Percentiles rank a stretch among this genome's conserved stretches.
These are phyloP conservation scores for Bruguiera hainesii DNA, from an alignment of 441 rosid genomes.

Conservation along the genomic window DNA sequence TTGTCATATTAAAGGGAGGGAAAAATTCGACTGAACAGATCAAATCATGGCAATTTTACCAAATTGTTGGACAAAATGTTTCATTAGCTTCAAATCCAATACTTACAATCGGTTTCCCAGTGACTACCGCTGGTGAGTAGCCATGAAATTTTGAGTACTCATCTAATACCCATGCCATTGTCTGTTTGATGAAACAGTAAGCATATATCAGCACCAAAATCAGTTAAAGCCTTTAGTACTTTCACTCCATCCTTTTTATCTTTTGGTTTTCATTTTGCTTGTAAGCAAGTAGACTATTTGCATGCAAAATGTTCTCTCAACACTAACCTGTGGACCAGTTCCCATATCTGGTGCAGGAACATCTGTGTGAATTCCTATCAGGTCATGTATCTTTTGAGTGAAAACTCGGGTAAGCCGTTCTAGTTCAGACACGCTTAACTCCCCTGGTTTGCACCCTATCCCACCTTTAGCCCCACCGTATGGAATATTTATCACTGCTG, in stretches of 20 bases:
- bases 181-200: constrained; percentile 32
- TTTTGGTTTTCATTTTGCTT: not conserved
- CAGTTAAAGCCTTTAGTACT: not conserved
- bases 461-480: constrained; percentile 99
- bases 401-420: constrained; percentile 97
- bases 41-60: not conserved
- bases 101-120: constrained; percentile 93
- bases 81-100: too few relatives aligned
- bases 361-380: constrained; percentile 87
- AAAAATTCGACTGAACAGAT: not conserved
- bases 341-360: constrained; percentile 99
- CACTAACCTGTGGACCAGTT: constrained; percentile 78
- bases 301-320: not conserved
- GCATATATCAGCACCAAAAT: constrained; percentile 1
- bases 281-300: not conserved
- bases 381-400: constrained; percentile 97
- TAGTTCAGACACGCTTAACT: constrained; percentile 65
- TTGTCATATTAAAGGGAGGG: not conserved
- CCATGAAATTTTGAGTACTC: constrained; percentile 99
- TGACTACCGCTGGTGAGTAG: constrained; percentile 93
- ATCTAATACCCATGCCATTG: constrained; percentile 99
- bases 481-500: constrained; percentile 98
- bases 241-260: not conserved
- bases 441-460: constrained; percentile 84
- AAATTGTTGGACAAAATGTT: too few relatives aligned